A percentile compares a stretch with the other conserved stretches of the same genome.
These are phyloP conservation scores for Oryza punctata DNA, from an alignment of 176 grass and related monocot genomes.

Conservation along the genomic window DNA sequence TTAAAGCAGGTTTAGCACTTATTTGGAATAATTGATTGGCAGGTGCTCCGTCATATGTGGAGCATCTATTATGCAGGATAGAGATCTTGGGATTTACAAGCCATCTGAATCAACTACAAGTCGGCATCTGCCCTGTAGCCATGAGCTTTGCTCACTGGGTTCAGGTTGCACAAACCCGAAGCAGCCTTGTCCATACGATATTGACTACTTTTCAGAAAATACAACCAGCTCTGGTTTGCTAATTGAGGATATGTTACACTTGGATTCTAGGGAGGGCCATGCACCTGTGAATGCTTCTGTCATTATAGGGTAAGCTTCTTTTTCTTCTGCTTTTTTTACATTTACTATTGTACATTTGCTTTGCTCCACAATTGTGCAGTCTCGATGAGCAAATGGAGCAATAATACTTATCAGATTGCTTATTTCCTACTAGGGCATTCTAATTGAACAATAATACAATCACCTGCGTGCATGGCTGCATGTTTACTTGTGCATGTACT, in stretches of 20 bases:
- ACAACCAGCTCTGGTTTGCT: constrained; percentile 94
- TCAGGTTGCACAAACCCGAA: constrained; percentile 72
- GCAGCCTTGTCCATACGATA: constrained; percentile 85
- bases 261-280: constrained; percentile 63
- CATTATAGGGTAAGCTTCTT: constrained; percentile 71
- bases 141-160: constrained; percentile 66
- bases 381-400: neutral
- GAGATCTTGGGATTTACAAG: constrained; percentile 91
- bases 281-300: constrained; percentile 78
- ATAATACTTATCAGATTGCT: neutral
- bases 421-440: neutral
- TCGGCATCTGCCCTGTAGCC: constrained; percentile 80
- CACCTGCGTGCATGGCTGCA: neutral
- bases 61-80: constrained; percentile 99
- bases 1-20: constrained; percentile 83
- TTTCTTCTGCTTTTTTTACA: constrained; percentile 9
- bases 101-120: constrained; percentile 86
- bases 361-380: neutral
- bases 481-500: neutral
- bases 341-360: constrained; percentile 1
- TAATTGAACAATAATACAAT: neutral
- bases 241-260: constrained; percentile 78
- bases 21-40: constrained; percentile 99
- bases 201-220: constrained; percentile 82
- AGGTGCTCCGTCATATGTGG: constrained; percentile 92